Percentiles rank a stretch among this genome's conserved stretches.
Evolutionary conservation across 1,284 basidiomycete species (phyloP).

Genomic region (Meira nashicola): DNA sequence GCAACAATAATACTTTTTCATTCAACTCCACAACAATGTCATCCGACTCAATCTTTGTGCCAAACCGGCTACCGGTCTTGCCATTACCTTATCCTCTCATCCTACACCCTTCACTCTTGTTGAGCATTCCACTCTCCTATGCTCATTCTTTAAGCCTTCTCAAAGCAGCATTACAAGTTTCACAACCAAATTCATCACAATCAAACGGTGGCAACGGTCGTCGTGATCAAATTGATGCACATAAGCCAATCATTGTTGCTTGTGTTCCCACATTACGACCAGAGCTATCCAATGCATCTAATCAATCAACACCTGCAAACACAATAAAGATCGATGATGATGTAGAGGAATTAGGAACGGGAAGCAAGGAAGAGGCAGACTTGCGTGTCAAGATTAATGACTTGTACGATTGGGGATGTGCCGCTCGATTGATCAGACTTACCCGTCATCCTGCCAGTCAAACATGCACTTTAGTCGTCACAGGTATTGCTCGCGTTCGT

Average conservation of each 20-base stretch:
- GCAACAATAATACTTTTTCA: no score
- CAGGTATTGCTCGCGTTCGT: conserved; percentile 42
- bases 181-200: conserved; percentile 8
- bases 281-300: neutral
- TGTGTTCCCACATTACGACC: conserved; percentile 36
- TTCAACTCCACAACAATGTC: neutral
- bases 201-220: conserved; percentile 16
- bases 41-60: conserved; percentile 25
- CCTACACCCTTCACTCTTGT: conserved; percentile 47
- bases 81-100: conserved; percentile 48
- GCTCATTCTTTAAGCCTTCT: conserved; percentile 46
- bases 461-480: conserved; percentile 46
- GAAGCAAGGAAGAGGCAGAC: conserved; percentile 19
- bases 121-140: conserved; percentile 46
- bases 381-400: conserved; percentile 30
- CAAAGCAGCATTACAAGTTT: conserved; percentile 38
- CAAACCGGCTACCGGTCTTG: conserved; percentile 40
- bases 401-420: conserved; percentile 45
- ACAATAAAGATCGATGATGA: conserved; percentile 6
- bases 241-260: conserved; percentile 39
- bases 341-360: conserved; percentile 10
- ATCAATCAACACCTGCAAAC: neutral
- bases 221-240: conserved; percentile 18
- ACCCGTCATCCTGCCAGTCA: conserved; percentile 44
- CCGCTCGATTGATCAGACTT: conserved; percentile 45